Conservation (phyloP, 768 basidiomycete species). For the Suillus subaureus region DNA sequence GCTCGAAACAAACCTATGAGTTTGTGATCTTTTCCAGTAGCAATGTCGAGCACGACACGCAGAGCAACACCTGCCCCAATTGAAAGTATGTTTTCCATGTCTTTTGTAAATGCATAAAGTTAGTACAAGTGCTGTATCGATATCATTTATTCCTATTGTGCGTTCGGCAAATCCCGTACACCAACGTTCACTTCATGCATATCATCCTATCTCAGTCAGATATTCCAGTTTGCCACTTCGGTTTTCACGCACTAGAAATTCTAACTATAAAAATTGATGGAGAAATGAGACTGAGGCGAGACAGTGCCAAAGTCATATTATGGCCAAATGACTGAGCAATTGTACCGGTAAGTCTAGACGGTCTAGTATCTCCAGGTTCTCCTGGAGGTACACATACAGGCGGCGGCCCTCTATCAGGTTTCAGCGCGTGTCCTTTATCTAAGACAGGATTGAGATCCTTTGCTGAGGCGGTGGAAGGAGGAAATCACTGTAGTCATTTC, state of each 20-base stretch:
- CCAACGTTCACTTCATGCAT: background rate
- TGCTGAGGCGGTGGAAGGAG: background rate
- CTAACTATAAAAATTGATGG: background rate
- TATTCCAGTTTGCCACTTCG: background rate
- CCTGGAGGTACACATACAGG: background rate
- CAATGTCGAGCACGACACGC: conserved; percentile 60
- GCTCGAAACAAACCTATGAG: conserved; percentile 28
- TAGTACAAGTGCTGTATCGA: too few relatives aligned
- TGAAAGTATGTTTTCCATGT: conserved; percentile 72
- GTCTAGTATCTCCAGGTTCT: background rate
- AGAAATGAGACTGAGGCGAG: background rate
- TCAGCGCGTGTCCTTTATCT: background rate
- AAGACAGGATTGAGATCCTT: background rate
- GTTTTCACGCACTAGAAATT: background rate
- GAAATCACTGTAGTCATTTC: background rate
- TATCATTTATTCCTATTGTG: background rate
- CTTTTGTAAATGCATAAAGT: conserved; percentile 16
- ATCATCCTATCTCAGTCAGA: background rate
- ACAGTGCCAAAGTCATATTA: too few relatives aligned
- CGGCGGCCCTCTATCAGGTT: background rate
- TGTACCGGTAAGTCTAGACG: too few relatives aligned
- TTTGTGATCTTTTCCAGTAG: conserved; percentile 36
- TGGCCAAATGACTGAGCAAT: background rate
- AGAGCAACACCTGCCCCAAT: conserved; percentile 68
- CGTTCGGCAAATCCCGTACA: background rate